A percentile compares a stretch with the other conserved stretches of the same genome.
Conservation (phyloP, 164 flowering plant species). For the Kingdonia uniflora region DNA sequence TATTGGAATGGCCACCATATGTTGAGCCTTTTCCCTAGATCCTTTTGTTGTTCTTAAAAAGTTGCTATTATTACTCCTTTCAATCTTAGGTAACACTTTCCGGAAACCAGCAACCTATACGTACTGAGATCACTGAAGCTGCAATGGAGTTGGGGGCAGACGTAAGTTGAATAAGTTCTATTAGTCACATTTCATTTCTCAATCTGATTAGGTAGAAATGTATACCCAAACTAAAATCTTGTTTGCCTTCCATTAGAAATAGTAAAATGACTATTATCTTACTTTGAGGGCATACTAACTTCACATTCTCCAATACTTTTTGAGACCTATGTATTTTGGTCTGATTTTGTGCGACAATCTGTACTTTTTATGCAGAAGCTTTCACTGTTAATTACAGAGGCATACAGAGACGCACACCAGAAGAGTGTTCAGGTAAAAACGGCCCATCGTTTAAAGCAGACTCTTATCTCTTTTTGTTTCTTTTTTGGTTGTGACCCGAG, state of each 20-base stretch:
- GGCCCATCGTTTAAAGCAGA: not conserved
- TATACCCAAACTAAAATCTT: too few species aligned
- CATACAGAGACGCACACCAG: slow-evolving; percentile 93
- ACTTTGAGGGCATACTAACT: too few species aligned
- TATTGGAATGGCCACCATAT: too few species aligned
- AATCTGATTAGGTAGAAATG: too few species aligned
- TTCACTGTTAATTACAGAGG: slow-evolving; percentile 70
- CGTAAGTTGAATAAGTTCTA: slow-evolving; percentile 31
- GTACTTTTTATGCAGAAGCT: slow-evolving; percentile 44
- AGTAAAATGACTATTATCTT: too few species aligned
- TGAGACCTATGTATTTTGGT: too few species aligned
- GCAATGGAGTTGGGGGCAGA: slow-evolving; percentile 95
- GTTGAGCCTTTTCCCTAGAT: not conserved
- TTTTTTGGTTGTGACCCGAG: not conserved
- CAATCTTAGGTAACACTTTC: slow-evolving; percentile 69
- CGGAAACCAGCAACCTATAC: slow-evolving; percentile 91
- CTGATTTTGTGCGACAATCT: not conserved
- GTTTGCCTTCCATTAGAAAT: too few species aligned
- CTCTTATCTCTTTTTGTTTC: not conserved
- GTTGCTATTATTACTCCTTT: not conserved
- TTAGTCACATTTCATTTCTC: not conserved
- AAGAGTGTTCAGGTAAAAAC: slow-evolving; percentile 77
- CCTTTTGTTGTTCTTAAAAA: not conserved
- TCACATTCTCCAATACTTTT: too few species aligned
- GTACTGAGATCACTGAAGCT: slow-evolving; percentile 94